These are phyloP conservation scores for Blastocrithidia nonstop DNA, from an alignment of 208 protist species.

Conservation along the genomic window DNA sequence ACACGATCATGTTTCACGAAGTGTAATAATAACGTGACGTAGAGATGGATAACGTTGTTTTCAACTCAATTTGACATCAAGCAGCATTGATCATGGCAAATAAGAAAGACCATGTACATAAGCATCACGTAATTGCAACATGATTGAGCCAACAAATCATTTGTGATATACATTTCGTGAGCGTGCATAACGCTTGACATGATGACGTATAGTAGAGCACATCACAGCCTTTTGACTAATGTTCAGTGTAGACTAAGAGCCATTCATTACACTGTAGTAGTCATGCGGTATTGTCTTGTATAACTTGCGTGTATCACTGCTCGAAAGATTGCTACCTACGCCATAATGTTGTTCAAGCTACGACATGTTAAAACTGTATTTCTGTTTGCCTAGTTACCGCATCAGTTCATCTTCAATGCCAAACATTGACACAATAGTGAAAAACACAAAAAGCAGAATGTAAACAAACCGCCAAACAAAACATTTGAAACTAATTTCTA, in stretches of 20 bases:
- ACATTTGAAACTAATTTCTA: no score
- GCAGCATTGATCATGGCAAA: conserved; percentile 11
- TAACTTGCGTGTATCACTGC: not conserved
- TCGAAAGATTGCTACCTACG: not conserved
- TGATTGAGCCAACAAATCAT: conserved; percentile 13
- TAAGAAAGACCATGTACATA: conserved; percentile 38
- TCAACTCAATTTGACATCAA: conserved; percentile 18
- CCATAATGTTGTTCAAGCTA: not conserved
- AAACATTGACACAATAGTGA: no score
- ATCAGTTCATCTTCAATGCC: no score
- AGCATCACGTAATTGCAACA: conserved; percentile 40
- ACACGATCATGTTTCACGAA: conserved; percentile 23
- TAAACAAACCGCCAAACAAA: no score
- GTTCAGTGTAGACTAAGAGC: not conserved
- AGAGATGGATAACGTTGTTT: conserved; percentile 9
- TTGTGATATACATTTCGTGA: conserved; percentile 22
- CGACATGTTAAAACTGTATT: no score
- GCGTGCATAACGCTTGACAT: conserved; percentile 25
- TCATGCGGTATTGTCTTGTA: not conserved
- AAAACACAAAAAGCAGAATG: no score
- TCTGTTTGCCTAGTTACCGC: no score
- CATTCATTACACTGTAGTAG: not conserved
- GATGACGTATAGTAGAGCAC: conserved; percentile 24
- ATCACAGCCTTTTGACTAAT: conserved; percentile 9
- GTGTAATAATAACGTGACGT: conserved; percentile 14